Conservation (phyloP, 2,329 filamentous ascomycete species). For the Epichloe hybrida region DNA sequence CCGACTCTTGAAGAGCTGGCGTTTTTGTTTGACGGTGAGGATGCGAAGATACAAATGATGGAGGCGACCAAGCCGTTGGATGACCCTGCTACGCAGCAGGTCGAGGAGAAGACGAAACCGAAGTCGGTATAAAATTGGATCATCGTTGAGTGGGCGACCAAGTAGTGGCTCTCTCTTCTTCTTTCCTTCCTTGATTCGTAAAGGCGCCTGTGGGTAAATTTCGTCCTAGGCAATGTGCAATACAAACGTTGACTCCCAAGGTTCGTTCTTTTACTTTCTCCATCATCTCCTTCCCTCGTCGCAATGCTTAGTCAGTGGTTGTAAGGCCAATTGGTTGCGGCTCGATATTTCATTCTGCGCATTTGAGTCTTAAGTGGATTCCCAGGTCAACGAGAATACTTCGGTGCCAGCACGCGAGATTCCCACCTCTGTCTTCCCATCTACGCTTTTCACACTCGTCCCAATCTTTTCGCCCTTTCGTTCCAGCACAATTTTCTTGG, state of each 20-base stretch:
- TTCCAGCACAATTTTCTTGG: slow-evolving; percentile 23
- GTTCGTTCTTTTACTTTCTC: no score
- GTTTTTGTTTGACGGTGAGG: slow-evolving; percentile 17
- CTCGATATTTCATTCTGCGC: neutral
- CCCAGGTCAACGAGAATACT: slow-evolving; percentile 29
- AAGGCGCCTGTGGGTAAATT: no score
- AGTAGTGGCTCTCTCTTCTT: neutral
- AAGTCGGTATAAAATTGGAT: slow-evolving; percentile 1
- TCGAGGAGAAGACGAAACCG: slow-evolving; percentile 1
- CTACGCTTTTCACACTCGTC: slow-evolving; percentile 23
- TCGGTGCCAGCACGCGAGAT: slow-evolving; percentile 27
- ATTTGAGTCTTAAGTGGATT: neutral
- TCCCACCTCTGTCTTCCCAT: slow-evolving; percentile 29
- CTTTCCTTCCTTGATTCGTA: neutral
- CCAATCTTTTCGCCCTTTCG: slow-evolving; percentile 28
- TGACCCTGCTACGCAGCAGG: slow-evolving; percentile 3
- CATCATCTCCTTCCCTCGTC: no score
- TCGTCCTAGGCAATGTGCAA: no score
- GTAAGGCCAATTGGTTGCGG: no score
- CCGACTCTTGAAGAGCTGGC: slow-evolving; percentile 23
- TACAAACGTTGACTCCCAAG: no score
- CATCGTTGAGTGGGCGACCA: no score
- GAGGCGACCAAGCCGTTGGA: slow-evolving; percentile 9
- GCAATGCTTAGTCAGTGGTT: no score
- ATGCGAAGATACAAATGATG: slow-evolving; percentile 14